Base-by-base conservation (phyloP, 1,284 basidiomycete genomes). In the Bjerkandera adusta region DNA sequence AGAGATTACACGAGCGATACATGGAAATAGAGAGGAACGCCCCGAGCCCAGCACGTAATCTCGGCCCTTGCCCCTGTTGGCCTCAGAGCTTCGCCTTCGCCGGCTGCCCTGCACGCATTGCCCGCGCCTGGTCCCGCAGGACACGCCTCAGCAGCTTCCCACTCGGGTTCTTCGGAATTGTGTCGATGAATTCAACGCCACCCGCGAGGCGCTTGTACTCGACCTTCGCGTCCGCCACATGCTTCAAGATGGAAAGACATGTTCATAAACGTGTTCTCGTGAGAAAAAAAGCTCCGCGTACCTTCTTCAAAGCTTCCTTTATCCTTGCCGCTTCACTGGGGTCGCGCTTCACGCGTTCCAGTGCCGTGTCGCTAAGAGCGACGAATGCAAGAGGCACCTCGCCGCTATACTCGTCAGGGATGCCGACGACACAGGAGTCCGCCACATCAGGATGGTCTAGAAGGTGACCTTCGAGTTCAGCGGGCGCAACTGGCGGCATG, bases 371-470 rank as follows among this genome's bases (percentile, higher is more conserved):
- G 43, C 69, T 70, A 7, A 81, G 71, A 1, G 83, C 80, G n/a
- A 91, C 69, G 57, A 79, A 91, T 0, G 85, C 87, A 36, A 86
- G 62, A 0, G 91, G 89, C 3, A 89, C 57, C 59, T 93, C 90
- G 29, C 90, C 90, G 39, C 78, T 85, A 54, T 83, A 87, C 12
- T 91, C 87, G 58, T 93, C 86, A 0, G 76, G 76, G 2, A 91
- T 63, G 2, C 87, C 79, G 5, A 93, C 83, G 10, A 93, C 85
- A 55, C 88, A 89, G 1, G 72, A 75, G 48, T 91, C 84, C 1
- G 70, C 71, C 3, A 92, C 81, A 54, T 85, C 85, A 0, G 75
- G 68, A 54, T 90, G 85, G 63, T 82, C 58, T 50, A 93, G 70
- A 24, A 93, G 67, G 62, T 87, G 85, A 0, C 86, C 67, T 52